Evolutionary conservation across 1,139 yeast species (phyloP), one percentile per base, ranked within the genome.

Genomic region (Starmera stellimalicola): DNA sequence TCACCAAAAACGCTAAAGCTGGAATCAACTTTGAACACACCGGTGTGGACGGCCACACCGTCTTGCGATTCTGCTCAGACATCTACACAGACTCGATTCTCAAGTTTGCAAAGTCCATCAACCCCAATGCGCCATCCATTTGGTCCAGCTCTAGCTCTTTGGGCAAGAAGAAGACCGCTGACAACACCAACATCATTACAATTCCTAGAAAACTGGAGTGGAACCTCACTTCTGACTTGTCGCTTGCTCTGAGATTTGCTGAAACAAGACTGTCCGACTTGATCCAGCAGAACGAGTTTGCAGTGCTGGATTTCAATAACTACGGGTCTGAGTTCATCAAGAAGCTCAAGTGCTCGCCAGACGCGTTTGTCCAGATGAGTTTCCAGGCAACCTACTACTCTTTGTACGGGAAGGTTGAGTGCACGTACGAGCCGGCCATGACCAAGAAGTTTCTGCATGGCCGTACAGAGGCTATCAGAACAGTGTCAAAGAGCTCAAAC

Each of bases 391-490:
- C 95, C 9, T 87, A 85, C 57, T 87, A 84, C 53, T 93, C 95
- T 1, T 68, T 87, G 34, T 87, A 87, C 54, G 96, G 96, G 30
- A 82, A 82, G 51, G 93, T 85, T 28, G 96, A 85, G 55, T 83
- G 94, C 47, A 84, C 95, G 11, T 87, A 87, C 56, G 96, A 87
- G 59, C 96, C 96, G 3, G 95, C 95, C 10, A 87, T 87, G 96
- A 87, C 95, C 2, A 87, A 87, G 55, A 66, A 66, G 38, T 87
- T 77, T 52, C 70, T 78, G 44, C 95, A 87, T 54, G 96, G 95
- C 12, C 70, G 96, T 53, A 87, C 96, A 0, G 96, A 87, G 57
- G 94, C 95, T 5, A 76, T 87, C 35, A 68, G 95, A 47, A 72
- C 94, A 0, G 95, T 85, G 3, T 76, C 93, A 10, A 68, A 72